Conservation (phyloP, 2,329 filamentous ascomycete genomes). For the Alternaria brassicicola region DNA sequence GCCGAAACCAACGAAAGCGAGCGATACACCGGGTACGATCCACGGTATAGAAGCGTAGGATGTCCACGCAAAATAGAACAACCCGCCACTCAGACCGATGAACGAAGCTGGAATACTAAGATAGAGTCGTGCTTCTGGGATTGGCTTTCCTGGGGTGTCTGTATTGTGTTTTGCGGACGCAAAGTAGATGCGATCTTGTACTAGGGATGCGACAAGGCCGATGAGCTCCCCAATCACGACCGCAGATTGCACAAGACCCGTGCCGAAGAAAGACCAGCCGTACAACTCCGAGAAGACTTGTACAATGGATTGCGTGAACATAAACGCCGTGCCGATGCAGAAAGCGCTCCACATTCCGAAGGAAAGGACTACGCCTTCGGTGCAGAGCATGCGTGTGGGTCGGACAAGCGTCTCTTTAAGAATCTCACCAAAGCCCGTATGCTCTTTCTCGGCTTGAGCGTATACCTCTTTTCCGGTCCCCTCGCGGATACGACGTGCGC, state of each 20-base stretch:
- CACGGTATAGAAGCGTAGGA: constrained; percentile 52
- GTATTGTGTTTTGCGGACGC: constrained; percentile 48
- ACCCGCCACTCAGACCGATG: constrained; percentile 55
- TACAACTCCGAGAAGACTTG: constrained; percentile 52
- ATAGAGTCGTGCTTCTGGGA: constrained; percentile 57
- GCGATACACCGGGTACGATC: constrained; percentile 56
- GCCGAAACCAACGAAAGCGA: constrained; percentile 58
- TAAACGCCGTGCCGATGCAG: constrained; percentile 55
- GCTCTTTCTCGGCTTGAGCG: constrained; percentile 45
- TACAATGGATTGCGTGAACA: constrained; percentile 58
- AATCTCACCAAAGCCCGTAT: constrained; percentile 39
- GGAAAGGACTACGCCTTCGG: constrained; percentile 57
- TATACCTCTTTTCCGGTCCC: constrained; percentile 32
- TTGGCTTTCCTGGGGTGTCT: constrained; percentile 47
- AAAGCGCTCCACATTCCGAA: constrained; percentile 58
- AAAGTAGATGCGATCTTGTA: constrained; percentile 51
- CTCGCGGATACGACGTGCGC: constrained; percentile 43
- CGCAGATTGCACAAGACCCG: constrained; percentile 54
- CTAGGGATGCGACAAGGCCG: constrained; percentile 48
- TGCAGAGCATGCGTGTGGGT: constrained; percentile 52
- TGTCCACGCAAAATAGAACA: constrained; percentile 61
- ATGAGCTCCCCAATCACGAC: constrained; percentile 55
- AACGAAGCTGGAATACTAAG: constrained; percentile 53
- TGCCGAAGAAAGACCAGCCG: constrained; percentile 49
- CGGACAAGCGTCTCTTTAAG: constrained; percentile 48